phyloP scores from a whole-genome alignment of 2,329 filamentous ascomycete species.

The Setomelanomma holmii region DNA sequence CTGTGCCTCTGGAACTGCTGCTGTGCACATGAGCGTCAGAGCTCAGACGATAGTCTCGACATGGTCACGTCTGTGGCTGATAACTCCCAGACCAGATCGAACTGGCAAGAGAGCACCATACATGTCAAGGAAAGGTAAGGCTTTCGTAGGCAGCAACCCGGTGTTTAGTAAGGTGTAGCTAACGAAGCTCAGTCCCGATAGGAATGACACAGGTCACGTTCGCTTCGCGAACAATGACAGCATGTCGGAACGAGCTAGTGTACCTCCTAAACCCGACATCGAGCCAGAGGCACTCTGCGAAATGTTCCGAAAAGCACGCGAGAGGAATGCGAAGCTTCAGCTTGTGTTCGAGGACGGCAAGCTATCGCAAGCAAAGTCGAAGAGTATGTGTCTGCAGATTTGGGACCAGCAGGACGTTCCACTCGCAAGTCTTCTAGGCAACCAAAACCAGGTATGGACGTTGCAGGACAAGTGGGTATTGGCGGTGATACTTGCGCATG shows the following conservation, averaged over 20 bases:
- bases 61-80: background rate
- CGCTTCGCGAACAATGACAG: background rate
- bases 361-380: background rate
- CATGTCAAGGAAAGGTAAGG: background rate
- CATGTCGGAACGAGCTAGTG: too few species aligned
- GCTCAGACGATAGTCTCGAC: background rate
- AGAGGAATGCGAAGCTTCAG: background rate
- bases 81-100: background rate
- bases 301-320: background rate
- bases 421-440: background rate
- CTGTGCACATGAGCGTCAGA: background rate
- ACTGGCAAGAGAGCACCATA: background rate
- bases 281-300: background rate
- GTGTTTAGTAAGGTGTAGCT: too few species aligned
- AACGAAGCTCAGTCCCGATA: background rate
- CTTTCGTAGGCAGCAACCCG: too few species aligned
- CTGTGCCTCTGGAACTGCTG: background rate
- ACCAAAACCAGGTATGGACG: background rate
- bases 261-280: background rate
- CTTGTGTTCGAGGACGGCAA: background rate
- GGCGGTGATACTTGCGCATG: constrained; percentile 9
- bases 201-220: background rate
- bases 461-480: background rate
- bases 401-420: background rate
- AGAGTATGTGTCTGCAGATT: background rate